Evolutionary conservation across 352 stramenopile species (phyloP), one percentile per base, ranked within the genome.

Genomic region (Phytophthora nicotianae): DNA sequence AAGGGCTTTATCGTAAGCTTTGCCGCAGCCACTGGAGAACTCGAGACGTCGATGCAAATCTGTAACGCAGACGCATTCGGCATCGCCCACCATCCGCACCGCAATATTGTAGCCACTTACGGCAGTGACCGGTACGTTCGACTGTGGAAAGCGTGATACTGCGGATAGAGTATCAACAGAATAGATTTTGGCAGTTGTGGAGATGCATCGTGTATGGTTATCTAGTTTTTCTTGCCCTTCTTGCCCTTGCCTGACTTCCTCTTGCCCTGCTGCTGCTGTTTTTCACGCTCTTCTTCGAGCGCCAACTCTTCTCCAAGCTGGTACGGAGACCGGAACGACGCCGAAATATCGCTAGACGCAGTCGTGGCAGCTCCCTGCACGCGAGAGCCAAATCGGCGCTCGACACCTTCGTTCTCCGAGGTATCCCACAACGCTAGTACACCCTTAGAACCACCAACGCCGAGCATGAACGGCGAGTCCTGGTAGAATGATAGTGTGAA

Each of bases 401-500:
- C 82, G 23, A 95, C 83, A 37, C 73, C 84, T 56, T 94, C 75
- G 72, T 96, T 93, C 67, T 97, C 91, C 3, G 75, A 80, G 3
- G 86, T 94, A 48, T 98, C 91, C 91, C 91, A 98, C 9, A 98
- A 71, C 29, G 90, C 91, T 17, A 98, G 60, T 23, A 89, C 75
- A 56, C 91, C 90, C 65, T 93, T 94, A 10, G 86, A 93, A 55
- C 94, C 94, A 37, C 87, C 93, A n/a, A 93, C 81, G 5, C 83
- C 92, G 2, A 98, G 74, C 72, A 97, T 81, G 69, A 91, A 97
- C 14, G 90, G 90, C 47, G 83, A 85, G 61, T 97, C 86, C 46
- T 84, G 69, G 74, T 96, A 95, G 61, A 98, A 98, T 17, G 77
- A 79, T 63, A 97, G 77, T n/a, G 86, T 73, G 52, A 98, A 97